Base-by-base conservation (phyloP, 768 basidiomycete species). In the Candolleomyces eurysporus region DNA sequence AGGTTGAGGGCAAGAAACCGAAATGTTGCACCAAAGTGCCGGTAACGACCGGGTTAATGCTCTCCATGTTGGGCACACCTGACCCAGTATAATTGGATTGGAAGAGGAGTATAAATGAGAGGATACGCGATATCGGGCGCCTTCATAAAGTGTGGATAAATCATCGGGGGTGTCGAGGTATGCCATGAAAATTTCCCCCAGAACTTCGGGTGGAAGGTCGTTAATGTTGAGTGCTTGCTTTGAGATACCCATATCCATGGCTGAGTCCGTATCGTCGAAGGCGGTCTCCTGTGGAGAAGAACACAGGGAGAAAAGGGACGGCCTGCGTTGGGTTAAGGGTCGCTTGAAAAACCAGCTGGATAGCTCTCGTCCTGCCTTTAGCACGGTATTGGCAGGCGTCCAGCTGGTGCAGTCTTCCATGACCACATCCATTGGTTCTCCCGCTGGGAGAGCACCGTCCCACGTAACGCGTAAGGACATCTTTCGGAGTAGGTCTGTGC, bases 31-130 rank as follows among this genome's bases (percentile, higher is more conserved):
- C 73, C 73, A 75, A 4, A 75, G 68, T 16, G 67, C 62, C 31
- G 72, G 72, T 2, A 62, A 67, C 22, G 70, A 67, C 40, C 69
- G 51, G 39, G 72, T 66, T 3, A 73, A 62, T n/a, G 64, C 42
- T 39, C 73, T 67, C 71, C 71, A 73, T 40, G 64, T 46, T 13
- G 68, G 64, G 19, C 69, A 75, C 4, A 73, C 66, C 31, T 72
- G 72, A 16, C 64, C 67, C 40, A 75, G 66, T n/a, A 71, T 63
- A 31, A 75, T 65, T 8, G 72, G 72, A 19, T 57, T 46, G 4
- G 32, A 32, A 5, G 32, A 32, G 32, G 32, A 32, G 32, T 32
- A 4, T 4, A 32, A 5, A 9, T 9, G 32, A 32, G 32, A 32
- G 9, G 32, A 32, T 32, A 32, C 32, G 32, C 32, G 32, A 9